These are phyloP conservation scores for Xylaria sp. DNA, from an alignment of 2,329 filamentous ascomycete genomes.

Conservation along the genomic window DNA sequence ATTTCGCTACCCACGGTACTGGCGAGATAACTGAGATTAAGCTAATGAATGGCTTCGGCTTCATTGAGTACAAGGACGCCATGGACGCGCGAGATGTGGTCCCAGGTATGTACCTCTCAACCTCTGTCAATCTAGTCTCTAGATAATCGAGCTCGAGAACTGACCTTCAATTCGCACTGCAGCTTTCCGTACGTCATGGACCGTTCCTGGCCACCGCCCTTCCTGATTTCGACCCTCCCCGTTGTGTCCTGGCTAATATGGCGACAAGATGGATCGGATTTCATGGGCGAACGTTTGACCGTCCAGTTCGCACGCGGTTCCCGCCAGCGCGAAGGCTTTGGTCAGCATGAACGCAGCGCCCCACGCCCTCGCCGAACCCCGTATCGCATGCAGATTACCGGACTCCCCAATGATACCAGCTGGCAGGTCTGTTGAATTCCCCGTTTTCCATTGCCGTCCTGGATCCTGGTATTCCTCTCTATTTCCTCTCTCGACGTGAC, in stretches of 20 bases:
- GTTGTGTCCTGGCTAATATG: constrained; percentile 53
- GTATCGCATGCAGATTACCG: constrained; percentile 96
- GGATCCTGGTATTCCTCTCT: constrained; percentile 50
- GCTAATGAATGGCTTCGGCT: constrained; percentile 99
- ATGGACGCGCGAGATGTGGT: constrained; percentile 99
- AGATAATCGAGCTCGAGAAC: constrained; percentile 23
- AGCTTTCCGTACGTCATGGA: constrained; percentile 70
- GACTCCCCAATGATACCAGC: constrained; percentile 97
- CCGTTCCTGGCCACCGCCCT: constrained; percentile 50
- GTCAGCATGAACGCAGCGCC: constrained; percentile 65
- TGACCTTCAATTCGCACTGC: constrained; percentile 45
- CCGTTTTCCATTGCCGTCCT: constrained; percentile 59
- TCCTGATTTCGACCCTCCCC: constrained; percentile 43
- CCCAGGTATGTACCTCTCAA: constrained; percentile 74
- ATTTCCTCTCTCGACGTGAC: constrained; percentile 44
- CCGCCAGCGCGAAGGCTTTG: constrained; percentile 62
- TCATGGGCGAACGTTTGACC: constrained; percentile 97
- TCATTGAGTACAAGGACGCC: constrained; percentile 98
- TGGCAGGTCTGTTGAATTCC: constrained; percentile 96
- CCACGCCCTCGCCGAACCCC: constrained; percentile 90
- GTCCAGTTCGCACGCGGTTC: constrained; percentile 97
- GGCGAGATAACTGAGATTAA: constrained; percentile 99
- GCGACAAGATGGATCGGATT: constrained; percentile 87
- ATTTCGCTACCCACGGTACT: constrained; percentile 95
- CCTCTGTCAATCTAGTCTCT: constrained; percentile 18